phyloP scores from a whole-genome alignment of 768 basidiomycete genomes.

The Termitomyces titanicus region DNA sequence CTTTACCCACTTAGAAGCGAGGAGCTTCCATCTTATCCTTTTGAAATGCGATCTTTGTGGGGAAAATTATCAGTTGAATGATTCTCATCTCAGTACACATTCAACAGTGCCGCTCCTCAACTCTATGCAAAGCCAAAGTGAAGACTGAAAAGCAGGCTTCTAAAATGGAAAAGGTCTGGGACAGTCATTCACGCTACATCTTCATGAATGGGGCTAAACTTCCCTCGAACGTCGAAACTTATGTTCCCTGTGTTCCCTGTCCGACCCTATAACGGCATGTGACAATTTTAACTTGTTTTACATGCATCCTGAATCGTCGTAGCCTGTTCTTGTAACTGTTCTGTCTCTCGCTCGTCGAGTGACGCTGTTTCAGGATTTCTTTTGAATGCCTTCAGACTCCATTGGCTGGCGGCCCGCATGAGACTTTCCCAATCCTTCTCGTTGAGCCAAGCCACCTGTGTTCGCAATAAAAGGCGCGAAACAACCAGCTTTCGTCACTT shows the following conservation, averaged over 20 bases:
- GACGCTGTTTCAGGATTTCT: not conserved
- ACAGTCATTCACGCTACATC: not conserved
- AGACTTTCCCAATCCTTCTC: not conserved
- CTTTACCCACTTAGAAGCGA: constrained; percentile 52
- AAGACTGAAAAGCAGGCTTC: not conserved
- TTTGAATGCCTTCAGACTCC: not conserved
- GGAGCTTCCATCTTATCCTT: too few species aligned
- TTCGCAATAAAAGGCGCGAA: not conserved
- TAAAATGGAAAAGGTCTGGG: constrained; percentile 4
- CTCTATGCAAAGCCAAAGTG: constrained; percentile 30
- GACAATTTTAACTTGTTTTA: not conserved
- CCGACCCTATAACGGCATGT: not conserved
- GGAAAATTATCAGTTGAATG: not conserved
- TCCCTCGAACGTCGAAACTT: not conserved
- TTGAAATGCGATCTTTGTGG: constrained; percentile 48
- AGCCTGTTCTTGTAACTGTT: not conserved
- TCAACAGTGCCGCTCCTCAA: constrained; percentile 45
- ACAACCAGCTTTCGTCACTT: not conserved
- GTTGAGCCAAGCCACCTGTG: not conserved
- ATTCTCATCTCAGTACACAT: not conserved
- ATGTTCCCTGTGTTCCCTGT: not conserved
- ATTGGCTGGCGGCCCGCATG: not conserved
- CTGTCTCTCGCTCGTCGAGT: not conserved
- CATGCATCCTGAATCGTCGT: not conserved
- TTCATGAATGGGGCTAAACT: not conserved